phyloP scores from a whole-genome alignment of 164 flowering plant species.

The Buxus sempervirens region DNA sequence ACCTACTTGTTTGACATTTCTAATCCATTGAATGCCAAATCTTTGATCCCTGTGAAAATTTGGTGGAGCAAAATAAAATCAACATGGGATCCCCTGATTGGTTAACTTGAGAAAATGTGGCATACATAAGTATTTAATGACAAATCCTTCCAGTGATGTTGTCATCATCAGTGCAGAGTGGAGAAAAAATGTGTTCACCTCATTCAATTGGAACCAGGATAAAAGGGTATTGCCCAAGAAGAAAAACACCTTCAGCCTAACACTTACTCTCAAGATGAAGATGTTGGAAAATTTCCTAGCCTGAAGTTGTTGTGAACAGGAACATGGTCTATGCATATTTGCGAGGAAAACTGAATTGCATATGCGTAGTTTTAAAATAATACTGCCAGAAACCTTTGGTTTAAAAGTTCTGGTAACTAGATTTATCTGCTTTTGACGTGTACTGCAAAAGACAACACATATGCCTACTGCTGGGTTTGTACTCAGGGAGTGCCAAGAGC shows the following conservation, averaged over 20 bases:
- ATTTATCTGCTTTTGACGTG: too few species aligned
- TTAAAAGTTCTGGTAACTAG: neutral
- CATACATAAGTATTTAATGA: neutral
- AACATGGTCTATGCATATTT: too few species aligned
- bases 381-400: neutral
- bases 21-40: neutral
- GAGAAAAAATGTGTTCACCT: neutral
- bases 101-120: neutral
- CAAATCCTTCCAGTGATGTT: neutral
- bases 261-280: neutral
- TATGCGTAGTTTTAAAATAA: too few species aligned
- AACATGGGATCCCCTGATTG: neutral
- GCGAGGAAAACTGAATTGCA: too few species aligned
- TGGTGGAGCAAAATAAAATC: neutral
- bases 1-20: neutral
- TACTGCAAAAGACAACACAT: neutral
- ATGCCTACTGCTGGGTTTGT: too few species aligned
- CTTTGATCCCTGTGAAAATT: neutral
- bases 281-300: neutral
- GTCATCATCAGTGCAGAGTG: neutral
- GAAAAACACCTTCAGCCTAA: neutral
- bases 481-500: too few species aligned
- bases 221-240: neutral
- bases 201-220: neutral
- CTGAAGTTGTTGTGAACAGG: neutral